Evolutionary conservation across 2,329 filamentous ascomycete genomes (phyloP).

Genomic region (Cryphonectria radicalis): DNA sequence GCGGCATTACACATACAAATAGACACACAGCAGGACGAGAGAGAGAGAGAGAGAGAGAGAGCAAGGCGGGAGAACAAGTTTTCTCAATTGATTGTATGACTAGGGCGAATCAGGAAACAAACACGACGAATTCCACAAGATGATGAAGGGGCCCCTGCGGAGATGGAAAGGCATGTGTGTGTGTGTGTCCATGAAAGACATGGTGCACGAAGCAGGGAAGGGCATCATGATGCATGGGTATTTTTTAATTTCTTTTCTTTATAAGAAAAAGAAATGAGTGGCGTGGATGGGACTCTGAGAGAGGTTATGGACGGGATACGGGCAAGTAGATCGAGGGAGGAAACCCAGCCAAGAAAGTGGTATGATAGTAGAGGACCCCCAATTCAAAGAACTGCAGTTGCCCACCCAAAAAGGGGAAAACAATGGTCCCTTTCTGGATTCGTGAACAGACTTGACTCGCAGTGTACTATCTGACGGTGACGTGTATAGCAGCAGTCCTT

Average conservation of each 20-base stretch:
- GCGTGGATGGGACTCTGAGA: neutral
- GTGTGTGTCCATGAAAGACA: neutral
- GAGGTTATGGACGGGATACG: neutral
- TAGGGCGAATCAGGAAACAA: neutral
- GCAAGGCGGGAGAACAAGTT: neutral
- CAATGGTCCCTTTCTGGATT: neutral
- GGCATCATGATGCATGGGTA: neutral
- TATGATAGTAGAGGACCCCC: neutral
- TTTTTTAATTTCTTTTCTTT: too few species aligned
- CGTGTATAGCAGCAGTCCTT: neutral
- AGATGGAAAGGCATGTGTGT: neutral
- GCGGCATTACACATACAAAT: neutral
- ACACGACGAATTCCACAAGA: neutral
- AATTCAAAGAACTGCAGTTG: neutral
- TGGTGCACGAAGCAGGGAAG: neutral
- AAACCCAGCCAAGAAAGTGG: neutral
- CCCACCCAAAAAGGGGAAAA: neutral
- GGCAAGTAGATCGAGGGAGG: neutral
- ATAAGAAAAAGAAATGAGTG: too few species aligned
- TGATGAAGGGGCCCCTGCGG: neutral
- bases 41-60: neutral
- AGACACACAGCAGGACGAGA: neutral
- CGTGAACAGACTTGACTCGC: neutral
- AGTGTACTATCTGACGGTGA: neutral
- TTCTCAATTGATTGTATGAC: neutral